A percentile compares a stretch with the other conserved stretches of the same genome.
These are phyloP conservation scores for Sporothrix brasiliensis DNA, from an alignment of 2,329 filamentous ascomycete species.

Conservation along the genomic window DNA sequence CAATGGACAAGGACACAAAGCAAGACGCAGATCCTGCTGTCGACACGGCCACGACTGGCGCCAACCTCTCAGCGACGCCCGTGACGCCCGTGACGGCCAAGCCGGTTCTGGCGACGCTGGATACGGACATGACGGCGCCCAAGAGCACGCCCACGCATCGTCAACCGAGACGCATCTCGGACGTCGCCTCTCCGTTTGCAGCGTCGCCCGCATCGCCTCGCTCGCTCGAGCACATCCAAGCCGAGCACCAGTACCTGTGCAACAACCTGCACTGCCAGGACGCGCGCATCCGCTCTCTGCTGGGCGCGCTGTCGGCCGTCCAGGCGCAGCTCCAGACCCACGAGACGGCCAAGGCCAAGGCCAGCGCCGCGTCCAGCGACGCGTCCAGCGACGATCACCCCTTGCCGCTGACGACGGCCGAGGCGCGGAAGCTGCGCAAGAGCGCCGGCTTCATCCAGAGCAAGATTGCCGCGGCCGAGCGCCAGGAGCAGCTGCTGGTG, in stretches of 20 bases:
- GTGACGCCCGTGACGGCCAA: background rate
- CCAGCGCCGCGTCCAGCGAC: background rate
- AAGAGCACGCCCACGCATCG: background rate
- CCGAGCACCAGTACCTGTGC: slow-evolving; percentile 53
- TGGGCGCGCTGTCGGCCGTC: slow-evolving; percentile 45
- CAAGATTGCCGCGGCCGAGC: slow-evolving; percentile 50
- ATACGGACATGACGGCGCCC: background rate
- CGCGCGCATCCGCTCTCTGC: slow-evolving; percentile 45
- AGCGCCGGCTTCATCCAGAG: slow-evolving; percentile 48
- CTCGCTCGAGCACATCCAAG: slow-evolving; percentile 48
- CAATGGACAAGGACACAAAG: background rate
- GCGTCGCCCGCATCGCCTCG: slow-evolving; percentile 36
- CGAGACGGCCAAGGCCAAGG: slow-evolving; percentile 22
- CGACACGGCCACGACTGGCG: background rate
- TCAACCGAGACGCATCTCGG: background rate
- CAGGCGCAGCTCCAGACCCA: slow-evolving; percentile 41
- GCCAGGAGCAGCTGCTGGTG: slow-evolving; percentile 53
- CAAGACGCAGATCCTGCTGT: background rate
- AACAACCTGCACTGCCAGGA: slow-evolving; percentile 49
- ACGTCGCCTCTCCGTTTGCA: background rate
- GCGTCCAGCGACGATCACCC: background rate
- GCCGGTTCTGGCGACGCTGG: background rate
- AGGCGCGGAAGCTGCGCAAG: slow-evolving; percentile 46
- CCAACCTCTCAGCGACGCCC: background rate
- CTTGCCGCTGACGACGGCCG: slow-evolving; percentile 3